Evolutionary conservation across 805 yeast species (phyloP).

Genomic region (Monosporozyma siamensis): DNA sequence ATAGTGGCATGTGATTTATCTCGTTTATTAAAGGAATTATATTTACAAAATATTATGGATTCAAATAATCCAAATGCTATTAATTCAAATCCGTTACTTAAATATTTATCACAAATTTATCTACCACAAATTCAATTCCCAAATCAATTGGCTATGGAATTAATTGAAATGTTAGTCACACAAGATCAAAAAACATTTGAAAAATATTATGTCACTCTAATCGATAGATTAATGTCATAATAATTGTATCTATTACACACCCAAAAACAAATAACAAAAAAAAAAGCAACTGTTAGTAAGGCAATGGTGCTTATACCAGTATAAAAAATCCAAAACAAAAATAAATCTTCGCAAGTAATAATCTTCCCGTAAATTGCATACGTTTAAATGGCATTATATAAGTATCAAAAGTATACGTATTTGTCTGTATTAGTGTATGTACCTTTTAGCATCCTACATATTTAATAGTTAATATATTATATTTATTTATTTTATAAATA

Average conservation of each 20-base stretch:
- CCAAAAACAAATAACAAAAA: no score
- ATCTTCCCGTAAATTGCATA: not conserved
- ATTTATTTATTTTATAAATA: not conserved
- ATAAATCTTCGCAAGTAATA: not conserved
- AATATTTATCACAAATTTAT: conserved; percentile 43
- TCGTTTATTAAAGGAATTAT: conserved; percentile 55
- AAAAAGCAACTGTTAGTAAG: no score
- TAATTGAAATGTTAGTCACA: conserved; percentile 49
- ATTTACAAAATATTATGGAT: conserved; percentile 22
- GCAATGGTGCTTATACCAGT: no score
- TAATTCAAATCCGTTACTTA: conserved; percentile 26
- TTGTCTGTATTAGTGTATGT: not conserved
- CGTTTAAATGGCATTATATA: no score
- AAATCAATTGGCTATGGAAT: conserved; percentile 46
- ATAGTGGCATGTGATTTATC: conserved; percentile 69
- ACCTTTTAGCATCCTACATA: conserved; percentile 1
- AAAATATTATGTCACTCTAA: conserved; percentile 51
- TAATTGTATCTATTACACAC: not conserved
- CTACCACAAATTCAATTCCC: conserved; percentile 51
- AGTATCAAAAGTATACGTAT: not conserved
- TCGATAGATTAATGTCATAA: conserved; percentile 18
- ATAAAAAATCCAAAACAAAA: no score
- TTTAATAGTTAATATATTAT: conserved; percentile 1
- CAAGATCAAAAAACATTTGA: conserved; percentile 56
- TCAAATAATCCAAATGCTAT: conserved; percentile 14